phyloP scores from a whole-genome alignment of 306 rosid species.

The Trichosanthes cucumerina region DNA sequence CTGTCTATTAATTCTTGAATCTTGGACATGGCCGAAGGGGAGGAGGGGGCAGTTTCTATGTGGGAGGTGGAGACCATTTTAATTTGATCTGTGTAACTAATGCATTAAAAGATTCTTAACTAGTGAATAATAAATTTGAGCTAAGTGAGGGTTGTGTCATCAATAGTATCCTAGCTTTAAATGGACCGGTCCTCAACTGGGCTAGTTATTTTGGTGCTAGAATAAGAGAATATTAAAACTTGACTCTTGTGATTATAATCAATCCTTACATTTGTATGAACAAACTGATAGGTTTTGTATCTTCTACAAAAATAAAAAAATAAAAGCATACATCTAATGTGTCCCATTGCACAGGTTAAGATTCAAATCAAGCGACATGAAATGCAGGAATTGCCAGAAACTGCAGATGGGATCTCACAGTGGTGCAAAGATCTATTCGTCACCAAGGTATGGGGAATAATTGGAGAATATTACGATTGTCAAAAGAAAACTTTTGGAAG shows the following conservation, averaged over 20 bases:
- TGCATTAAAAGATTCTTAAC: neutral
- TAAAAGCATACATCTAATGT: neutral
- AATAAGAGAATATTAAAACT: neutral
- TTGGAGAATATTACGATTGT: neutral
- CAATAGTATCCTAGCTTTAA: neutral
- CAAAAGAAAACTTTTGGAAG: neutral
- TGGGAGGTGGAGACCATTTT: neutral
- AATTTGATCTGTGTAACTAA: neutral
- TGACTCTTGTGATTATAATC: neutral
- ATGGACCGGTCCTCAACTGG: neutral
- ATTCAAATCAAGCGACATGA: constrained; percentile 56
- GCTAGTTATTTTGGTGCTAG: neutral
- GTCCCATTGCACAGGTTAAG: constrained; percentile 39
- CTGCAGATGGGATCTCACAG: constrained; percentile 59
- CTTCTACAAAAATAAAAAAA: neutral
- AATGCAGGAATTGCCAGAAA: constrained; percentile 68
- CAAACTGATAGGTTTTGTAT: neutral
- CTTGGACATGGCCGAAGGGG: neutral
- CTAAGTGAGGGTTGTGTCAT: neutral
- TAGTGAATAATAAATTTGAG: neutral
- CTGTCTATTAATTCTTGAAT: neutral
- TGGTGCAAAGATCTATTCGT: constrained; percentile 78
- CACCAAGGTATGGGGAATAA: constrained; percentile 38
- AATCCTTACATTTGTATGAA: neutral
- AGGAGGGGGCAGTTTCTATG: neutral